Base-by-base conservation (phyloP, 192 early-diverging fungal genomes). In the Entomortierella parvispora region DNA sequence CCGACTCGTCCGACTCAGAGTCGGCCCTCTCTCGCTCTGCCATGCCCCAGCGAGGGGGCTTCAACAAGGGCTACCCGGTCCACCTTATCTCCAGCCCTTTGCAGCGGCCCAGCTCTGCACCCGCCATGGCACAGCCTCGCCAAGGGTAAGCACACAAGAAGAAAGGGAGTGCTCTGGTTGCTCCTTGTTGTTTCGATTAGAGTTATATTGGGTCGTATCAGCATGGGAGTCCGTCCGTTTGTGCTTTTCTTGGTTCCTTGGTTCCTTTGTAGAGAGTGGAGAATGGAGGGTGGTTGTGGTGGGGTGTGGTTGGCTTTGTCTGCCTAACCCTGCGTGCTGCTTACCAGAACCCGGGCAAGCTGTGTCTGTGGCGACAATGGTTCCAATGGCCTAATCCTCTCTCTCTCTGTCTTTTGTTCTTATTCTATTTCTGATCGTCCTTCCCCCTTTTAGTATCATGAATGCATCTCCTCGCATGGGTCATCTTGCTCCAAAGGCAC, bases 1-100 rank as follows among this genome's bases (percentile, higher is more conserved):
- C 63, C 2, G 71, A 77, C 49, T 83, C 82, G 10, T 71, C 76
- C 44, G 79, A 81, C 22, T 84, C 82, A 3, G 71, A 78, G 34
- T 66, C 61, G 23, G 23, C 46, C 31, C 69, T 33, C 22, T 23
- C 44, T 20, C 52, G 64, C 31, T 32, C 45, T 2, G 18, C 17
- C 20, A 57, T 57, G 46, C 20, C 20, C 4, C 55, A 37, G 15
- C 55, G 29, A 28, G 52, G 52, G 12, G 51, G 43, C 23, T 56
- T 37, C 34, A 25, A 50, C 14, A 65, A 65, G 15, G 55, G 54
- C 47, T 22, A 68, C 33, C 5, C 5, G 5, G 37, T 12, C 37
- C 33, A 56, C 4, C 25, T 20, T 50, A 28, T 5, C 40, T 72
- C 34, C 8, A 72, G 62, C 49, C 70, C 70, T 9, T 62, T 61